phyloP scores from a whole-genome alignment of 169 alveolate genomes.

The Plasmodium gaboni region DNA sequence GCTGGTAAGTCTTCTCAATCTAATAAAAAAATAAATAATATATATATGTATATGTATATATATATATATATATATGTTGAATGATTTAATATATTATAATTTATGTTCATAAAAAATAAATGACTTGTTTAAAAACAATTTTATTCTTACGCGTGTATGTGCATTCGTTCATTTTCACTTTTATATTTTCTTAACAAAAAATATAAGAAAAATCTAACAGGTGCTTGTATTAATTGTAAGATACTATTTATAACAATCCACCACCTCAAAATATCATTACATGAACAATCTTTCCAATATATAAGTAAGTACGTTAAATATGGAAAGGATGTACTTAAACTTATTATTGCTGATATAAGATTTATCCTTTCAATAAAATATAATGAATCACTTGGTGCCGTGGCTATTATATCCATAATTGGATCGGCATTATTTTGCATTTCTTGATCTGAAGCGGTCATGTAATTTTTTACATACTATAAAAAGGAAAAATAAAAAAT shows the following conservation, averaged over 20 bases:
- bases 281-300: slow-evolving; percentile 76
- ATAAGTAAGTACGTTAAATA: slow-evolving; percentile 63
- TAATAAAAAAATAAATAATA: background rate
- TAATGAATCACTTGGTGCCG: slow-evolving; percentile 76
- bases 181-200: slow-evolving; percentile 62
- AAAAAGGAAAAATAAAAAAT: background rate
- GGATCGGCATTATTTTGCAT: slow-evolving; percentile 76
- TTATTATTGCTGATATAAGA: slow-evolving; percentile 73
- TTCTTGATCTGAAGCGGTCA: slow-evolving; percentile 75
- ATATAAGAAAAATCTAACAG: slow-evolving; percentile 69
- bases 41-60: background rate
- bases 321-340: slow-evolving; percentile 73
- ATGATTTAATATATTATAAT: background rate
- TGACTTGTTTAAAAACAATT: background rate
- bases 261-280: slow-evolving; percentile 73
- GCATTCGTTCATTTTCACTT: slow-evolving; percentile 74
- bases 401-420: slow-evolving; percentile 71
- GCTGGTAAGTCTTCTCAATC: slow-evolving; percentile 77
- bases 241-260: slow-evolving; percentile 76
- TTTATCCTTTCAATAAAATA: slow-evolving; percentile 73
- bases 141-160: slow-evolving; percentile 70
- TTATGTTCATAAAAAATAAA: background rate
- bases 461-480: slow-evolving; percentile 64
- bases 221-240: slow-evolving; percentile 74
- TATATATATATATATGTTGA: background rate